Conservation (phyloP, 768 basidiomycete species). For the Serpula lacrymans region DNA sequence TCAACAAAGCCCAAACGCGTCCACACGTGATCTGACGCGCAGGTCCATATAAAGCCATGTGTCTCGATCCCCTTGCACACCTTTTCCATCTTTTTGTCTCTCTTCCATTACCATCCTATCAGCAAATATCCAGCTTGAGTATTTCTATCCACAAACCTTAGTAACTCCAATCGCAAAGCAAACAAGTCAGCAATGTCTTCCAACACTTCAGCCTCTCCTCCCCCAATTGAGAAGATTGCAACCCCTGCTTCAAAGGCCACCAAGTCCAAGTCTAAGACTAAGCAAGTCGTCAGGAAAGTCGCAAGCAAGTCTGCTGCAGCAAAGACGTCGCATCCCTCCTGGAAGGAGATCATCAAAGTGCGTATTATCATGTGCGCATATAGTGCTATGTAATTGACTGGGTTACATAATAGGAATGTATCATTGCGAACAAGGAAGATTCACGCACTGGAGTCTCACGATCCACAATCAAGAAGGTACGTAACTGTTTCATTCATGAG, state of each 20-base stretch:
- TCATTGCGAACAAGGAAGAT: constrained; percentile 59
- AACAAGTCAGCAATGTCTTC: constrained; percentile 10
- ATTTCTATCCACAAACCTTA: background rate
- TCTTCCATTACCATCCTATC: background rate
- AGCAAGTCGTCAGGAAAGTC: constrained; percentile 11
- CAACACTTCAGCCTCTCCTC: constrained; percentile 9
- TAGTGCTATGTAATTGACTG: background rate
- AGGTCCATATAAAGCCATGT: constrained; percentile 3
- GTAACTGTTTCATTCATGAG: constrained; percentile 21
- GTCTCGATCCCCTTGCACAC: background rate
- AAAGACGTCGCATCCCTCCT: constrained; percentile 40
- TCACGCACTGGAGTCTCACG: constrained; percentile 71
- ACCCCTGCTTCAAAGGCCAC: constrained; percentile 25
- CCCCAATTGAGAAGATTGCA: constrained; percentile 9
- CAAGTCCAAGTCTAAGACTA: constrained; percentile 16
- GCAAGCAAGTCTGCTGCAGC: constrained; percentile 24
- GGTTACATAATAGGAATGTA: constrained; percentile 54
- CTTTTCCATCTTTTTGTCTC: constrained; percentile 4
- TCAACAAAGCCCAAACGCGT: constrained; percentile 9
- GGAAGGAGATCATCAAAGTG: constrained; percentile 56
- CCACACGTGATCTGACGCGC: constrained; percentile 9
- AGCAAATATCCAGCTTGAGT: background rate
- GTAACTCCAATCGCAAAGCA: too few relatives aligned
- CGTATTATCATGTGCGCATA: too few relatives aligned
- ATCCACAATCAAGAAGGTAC: constrained; percentile 73